Conservation (phyloP, 768 basidiomycete genomes). For the Daedalea quercina region DNA sequence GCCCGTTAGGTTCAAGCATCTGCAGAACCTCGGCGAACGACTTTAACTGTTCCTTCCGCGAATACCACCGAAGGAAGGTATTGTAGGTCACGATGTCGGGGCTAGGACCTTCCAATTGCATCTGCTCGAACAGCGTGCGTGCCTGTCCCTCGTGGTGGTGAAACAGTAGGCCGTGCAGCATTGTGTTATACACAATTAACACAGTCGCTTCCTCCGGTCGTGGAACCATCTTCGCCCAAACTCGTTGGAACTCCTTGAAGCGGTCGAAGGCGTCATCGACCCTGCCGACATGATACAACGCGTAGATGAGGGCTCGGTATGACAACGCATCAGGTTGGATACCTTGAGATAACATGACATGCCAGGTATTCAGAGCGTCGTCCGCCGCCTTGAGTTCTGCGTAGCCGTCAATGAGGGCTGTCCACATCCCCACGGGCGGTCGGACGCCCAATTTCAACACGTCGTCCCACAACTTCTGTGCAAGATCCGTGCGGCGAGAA, state of each 20-base stretch:
- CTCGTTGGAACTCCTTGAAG: constrained; percentile 44
- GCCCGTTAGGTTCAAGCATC: constrained; percentile 42
- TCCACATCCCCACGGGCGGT: constrained; percentile 63
- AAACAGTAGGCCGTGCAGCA: constrained; percentile 59
- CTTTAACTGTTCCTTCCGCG: constrained; percentile 55
- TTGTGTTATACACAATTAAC: constrained; percentile 63
- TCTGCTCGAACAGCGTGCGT: constrained; percentile 30
- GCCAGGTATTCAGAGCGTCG: constrained; percentile 57
- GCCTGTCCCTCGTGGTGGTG: constrained; percentile 28
- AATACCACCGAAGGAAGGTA: constrained; percentile 66
- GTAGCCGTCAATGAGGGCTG: constrained; percentile 60
- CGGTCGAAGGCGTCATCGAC: constrained; percentile 43
- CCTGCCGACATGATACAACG: constrained; percentile 45
- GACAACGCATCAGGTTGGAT: constrained; percentile 53
- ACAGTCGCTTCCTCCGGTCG: constrained; percentile 3
- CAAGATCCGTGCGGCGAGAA: constrained; percentile 47
- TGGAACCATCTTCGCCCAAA: constrained; percentile 18
- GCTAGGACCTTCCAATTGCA: constrained; percentile 42
- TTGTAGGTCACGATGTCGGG: constrained; percentile 79
- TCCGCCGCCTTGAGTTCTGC: constrained; percentile 41
- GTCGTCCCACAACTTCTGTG: constrained; percentile 63
- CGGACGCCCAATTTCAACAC: constrained; percentile 40
- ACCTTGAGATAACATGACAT: constrained; percentile 49
- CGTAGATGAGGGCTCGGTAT: constrained; percentile 67
- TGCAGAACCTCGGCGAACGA: constrained; percentile 52